Conservation (phyloP, 2,329 filamentous ascomycete genomes). For the Penicillium freii region DNA sequence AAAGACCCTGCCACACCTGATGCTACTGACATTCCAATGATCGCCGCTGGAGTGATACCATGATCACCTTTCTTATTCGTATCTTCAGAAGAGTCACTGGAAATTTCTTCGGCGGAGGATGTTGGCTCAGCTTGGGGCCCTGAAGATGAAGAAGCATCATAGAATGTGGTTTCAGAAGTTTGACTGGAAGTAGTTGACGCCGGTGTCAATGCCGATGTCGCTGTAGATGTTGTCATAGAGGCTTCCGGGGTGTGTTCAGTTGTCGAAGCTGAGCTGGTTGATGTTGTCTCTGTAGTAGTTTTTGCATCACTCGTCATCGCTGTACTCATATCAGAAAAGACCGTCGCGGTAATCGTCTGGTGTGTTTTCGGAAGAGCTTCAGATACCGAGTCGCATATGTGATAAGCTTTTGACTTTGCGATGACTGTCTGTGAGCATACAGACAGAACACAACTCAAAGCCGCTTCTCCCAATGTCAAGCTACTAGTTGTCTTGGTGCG, state of each 20-base stretch:
- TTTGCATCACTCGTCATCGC: constrained; percentile 6
- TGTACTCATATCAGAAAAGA: constrained; percentile 19
- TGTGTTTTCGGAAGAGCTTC: constrained; percentile 37
- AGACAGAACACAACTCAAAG: constrained; percentile 64
- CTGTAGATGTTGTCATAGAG: neutral
- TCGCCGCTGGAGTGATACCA: constrained; percentile 28
- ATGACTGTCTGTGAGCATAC: constrained; percentile 53
- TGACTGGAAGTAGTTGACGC: constrained; percentile 16
- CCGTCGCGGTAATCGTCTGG: constrained; percentile 39
- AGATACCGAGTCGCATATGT: constrained; percentile 55
- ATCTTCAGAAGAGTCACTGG: constrained; percentile 14
- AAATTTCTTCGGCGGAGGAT: neutral
- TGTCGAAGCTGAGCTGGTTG: constrained; percentile 5
- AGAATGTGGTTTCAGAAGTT: constrained; percentile 15
- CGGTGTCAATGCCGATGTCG: constrained; percentile 3
- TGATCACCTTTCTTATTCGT: constrained; percentile 6
- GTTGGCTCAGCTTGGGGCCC: constrained; percentile 4
- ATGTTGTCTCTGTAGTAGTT: constrained; percentile 1
- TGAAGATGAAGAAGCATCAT: constrained; percentile 21
- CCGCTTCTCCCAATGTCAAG: constrained; percentile 70
- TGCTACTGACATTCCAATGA: constrained; percentile 39
- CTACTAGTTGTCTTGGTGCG: constrained; percentile 57
- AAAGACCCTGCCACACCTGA: constrained; percentile 38
- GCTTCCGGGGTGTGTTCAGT: neutral
- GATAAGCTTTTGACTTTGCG: constrained; percentile 47